Evolutionary conservation across 768 basidiomycete species (phyloP).

Genomic region (Tulasnella sp.): DNA sequence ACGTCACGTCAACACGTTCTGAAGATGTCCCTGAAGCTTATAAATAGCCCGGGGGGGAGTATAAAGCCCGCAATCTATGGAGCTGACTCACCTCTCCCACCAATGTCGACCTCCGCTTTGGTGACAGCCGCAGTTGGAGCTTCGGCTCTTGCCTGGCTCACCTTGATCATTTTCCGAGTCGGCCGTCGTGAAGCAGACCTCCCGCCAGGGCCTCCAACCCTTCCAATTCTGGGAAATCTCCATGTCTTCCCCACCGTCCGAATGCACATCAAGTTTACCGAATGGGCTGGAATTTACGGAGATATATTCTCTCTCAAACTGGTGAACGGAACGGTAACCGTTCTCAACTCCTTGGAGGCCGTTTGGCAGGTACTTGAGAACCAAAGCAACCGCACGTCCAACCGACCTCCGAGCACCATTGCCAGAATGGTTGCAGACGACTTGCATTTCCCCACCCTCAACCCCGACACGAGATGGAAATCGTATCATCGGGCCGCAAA

Average conservation of each 20-base stretch:
- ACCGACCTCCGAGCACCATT: slow-evolving; percentile 22
- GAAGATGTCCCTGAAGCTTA: too few species aligned
- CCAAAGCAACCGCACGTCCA: slow-evolving; percentile 17
- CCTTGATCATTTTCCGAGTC: not conserved
- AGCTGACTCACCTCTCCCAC: not conserved
- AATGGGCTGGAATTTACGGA: slow-evolving; percentile 30
- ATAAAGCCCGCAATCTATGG: not conserved
- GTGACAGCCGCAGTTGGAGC: not conserved
- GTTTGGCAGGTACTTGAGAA: slow-evolving; percentile 30
- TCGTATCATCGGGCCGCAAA: not conserved
- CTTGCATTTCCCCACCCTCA: slow-evolving; percentile 25
- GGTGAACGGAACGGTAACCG: slow-evolving; percentile 24
- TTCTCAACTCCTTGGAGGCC: slow-evolving; percentile 25
- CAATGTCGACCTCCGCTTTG: not conserved
- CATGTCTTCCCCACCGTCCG: slow-evolving; percentile 24
- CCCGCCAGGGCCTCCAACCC: slow-evolving; percentile 28
- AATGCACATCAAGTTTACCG: slow-evolving; percentile 28
- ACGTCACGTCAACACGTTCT: too few species aligned
- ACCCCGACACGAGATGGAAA: not conserved
- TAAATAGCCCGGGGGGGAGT: not conserved
- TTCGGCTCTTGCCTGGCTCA: not conserved
- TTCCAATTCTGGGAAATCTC: slow-evolving; percentile 28
- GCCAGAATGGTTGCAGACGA: slow-evolving; percentile 27
- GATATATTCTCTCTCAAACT: slow-evolving; percentile 26
- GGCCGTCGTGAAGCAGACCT: slow-evolving; percentile 23